Percentiles rank a stretch among this genome's conserved stretches.
These are phyloP conservation scores for Ophiostoma sp. DNA, from an alignment of 2,329 filamentous ascomycete species.

Conservation along the genomic window DNA sequence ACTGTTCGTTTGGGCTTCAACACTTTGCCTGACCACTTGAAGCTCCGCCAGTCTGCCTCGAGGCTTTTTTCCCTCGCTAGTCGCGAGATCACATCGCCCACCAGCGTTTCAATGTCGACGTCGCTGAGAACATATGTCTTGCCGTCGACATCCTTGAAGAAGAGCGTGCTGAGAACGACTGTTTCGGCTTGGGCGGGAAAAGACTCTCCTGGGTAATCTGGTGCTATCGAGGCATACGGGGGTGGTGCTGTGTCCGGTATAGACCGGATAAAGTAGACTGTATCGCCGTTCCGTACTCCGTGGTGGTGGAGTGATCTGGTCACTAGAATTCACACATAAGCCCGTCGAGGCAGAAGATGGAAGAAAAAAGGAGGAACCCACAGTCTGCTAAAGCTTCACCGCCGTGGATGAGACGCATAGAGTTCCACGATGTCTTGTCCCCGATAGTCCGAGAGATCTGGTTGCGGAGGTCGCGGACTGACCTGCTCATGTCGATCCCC, in stretches of 20 bases:
- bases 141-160: conserved; percentile 15
- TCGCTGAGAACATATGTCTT: conserved; percentile 10
- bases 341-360: no score
- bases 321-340: no score
- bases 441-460: neutral
- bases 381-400: no score
- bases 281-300: conserved; percentile 13
- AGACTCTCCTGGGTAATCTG: no score
- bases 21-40: conserved; percentile 19
- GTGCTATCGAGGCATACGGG: neutral
- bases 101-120: neutral
- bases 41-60: conserved; percentile 17
- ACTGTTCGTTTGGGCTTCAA: conserved; percentile 13
- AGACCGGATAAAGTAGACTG: conserved; percentile 20
- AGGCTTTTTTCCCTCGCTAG: conserved; percentile 15
- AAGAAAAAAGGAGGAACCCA: no score
- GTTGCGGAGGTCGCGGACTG: neutral
- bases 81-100: conserved; percentile 5
- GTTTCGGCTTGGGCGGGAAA: neutral
- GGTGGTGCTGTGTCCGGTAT: conserved; percentile 12
- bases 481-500: neutral
- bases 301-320: neutral
- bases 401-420: no score
- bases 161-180: conserved; percentile 11
- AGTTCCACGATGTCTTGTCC: no score